These are phyloP conservation scores for Volvox reticuliferus DNA, from an alignment of 139 green algal genomes.

Conservation along the genomic window DNA sequence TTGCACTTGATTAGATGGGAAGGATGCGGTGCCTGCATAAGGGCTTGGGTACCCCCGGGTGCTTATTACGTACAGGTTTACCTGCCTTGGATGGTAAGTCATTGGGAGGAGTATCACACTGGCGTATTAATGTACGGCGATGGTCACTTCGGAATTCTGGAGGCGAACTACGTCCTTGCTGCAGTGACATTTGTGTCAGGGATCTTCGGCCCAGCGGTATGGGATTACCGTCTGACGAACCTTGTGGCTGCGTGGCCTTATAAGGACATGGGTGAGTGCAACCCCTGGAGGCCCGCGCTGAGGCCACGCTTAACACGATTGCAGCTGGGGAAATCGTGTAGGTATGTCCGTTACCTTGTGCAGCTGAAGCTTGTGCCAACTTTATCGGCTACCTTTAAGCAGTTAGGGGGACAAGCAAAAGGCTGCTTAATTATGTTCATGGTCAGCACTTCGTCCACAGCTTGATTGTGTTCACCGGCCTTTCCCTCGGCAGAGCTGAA, in stretches of 20 bases:
- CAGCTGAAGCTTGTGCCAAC: too few species aligned
- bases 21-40: too few species aligned
- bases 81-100: slow-evolving; percentile 85
- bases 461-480: not conserved
- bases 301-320: too few species aligned
- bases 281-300: not conserved
- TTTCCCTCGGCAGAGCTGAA: slow-evolving; percentile 22
- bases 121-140: slow-evolving; percentile 90
- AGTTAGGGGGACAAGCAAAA: too few species aligned
- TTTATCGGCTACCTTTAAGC: too few species aligned
- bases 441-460: too few species aligned
- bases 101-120: slow-evolving; percentile 97
- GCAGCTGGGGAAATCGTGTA: too few species aligned
- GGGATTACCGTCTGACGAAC: slow-evolving; percentile 35
- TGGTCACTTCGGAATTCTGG: slow-evolving; percentile 82
- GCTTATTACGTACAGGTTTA: slow-evolving; percentile 66
- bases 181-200: slow-evolving; percentile 18
- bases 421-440: too few species aligned
- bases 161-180: slow-evolving; percentile 88
- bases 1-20: too few species aligned
- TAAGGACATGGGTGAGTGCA: slow-evolving; percentile 30
- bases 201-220: slow-evolving; percentile 39
- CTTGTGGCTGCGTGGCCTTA: slow-evolving; percentile 35
- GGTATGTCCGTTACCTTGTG: too few species aligned
- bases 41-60: too few species aligned